A percentile compares a stretch with the other conserved stretches of the same genome.
phyloP scores from a whole-genome alignment of 2,329 filamentous ascomycete species.

The Aspergillus viridinutans region DNA sequence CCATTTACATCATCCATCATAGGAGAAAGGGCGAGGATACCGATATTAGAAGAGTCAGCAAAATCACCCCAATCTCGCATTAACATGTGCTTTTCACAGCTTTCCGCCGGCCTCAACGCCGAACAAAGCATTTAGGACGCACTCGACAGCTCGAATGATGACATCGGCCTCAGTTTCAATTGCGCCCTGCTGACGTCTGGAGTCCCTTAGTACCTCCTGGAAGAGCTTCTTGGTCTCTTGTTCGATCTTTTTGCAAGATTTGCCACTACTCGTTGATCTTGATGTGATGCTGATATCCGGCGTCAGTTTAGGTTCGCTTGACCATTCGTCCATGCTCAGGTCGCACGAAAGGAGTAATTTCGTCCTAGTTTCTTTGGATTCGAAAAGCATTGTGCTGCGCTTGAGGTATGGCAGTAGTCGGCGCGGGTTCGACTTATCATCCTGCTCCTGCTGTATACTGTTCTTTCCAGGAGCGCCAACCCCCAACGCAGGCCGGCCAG shows the following conservation, averaged over 20 bases:
- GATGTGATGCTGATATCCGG: constrained; percentile 33
- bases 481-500: constrained; percentile 4
- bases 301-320: constrained; percentile 36
- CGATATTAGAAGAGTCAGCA: neutral
- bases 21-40: too few relatives aligned
- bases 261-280: constrained; percentile 6
- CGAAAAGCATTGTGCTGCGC: constrained; percentile 33
- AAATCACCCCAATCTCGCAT: neutral
- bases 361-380: constrained; percentile 9
- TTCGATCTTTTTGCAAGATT: constrained; percentile 27
- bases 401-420: constrained; percentile 34
- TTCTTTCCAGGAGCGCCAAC: neutral
- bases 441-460: neutral
- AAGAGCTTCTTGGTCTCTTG: constrained; percentile 38
- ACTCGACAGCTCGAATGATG: constrained; percentile 34
- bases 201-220: constrained; percentile 28
- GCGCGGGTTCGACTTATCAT: constrained; percentile 18
- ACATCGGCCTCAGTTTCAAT: constrained; percentile 21
- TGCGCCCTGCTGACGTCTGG: constrained; percentile 4
- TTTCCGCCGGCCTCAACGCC: constrained; percentile 6
- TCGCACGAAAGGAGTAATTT: constrained; percentile 33
- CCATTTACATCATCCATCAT: neutral
- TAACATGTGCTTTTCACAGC: neutral
- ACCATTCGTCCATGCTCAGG: constrained; percentile 37
- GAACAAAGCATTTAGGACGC: constrained; percentile 32